phyloP scores from a whole-genome alignment of 83 land plant species.

The Isoetes engelmannii region DNA sequence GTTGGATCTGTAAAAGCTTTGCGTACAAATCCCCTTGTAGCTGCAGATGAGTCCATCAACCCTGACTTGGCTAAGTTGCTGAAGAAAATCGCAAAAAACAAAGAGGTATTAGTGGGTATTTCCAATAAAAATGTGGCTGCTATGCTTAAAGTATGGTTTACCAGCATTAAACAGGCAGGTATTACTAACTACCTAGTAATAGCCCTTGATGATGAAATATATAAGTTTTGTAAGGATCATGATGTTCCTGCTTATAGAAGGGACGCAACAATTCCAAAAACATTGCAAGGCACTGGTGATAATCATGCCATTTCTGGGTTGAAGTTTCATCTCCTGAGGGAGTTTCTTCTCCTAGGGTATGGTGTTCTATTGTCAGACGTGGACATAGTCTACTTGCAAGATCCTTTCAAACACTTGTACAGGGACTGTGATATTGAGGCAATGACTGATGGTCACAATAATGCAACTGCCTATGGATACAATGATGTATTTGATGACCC shows the following conservation, averaged over 20 bases:
- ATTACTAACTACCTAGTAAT: slow-evolving; percentile 76
- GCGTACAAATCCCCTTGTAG: slow-evolving; percentile 67
- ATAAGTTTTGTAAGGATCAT: slow-evolving; percentile 56
- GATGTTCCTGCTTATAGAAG: slow-evolving; percentile 78
- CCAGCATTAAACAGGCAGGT: slow-evolving; percentile 39
- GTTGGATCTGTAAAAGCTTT: slow-evolving; percentile 73
- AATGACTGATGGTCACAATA: slow-evolving; percentile 86
- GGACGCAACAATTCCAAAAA: slow-evolving; percentile 46
- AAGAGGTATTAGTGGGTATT: slow-evolving; percentile 78
- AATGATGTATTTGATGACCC: slow-evolving; percentile 93
- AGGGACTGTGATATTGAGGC: slow-evolving; percentile 93
- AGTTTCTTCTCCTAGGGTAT: slow-evolving; percentile 89
- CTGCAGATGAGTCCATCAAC: slow-evolving; percentile 75
- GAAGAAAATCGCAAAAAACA: slow-evolving; percentile 51
- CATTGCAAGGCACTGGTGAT: slow-evolving; percentile 50
- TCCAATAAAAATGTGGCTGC: slow-evolving; percentile 72
- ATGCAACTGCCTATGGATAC: slow-evolving; percentile 82
- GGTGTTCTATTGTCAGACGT: slow-evolving; percentile 91
- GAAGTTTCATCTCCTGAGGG: slow-evolving; percentile 75
- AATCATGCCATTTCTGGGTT: slow-evolving; percentile 79
- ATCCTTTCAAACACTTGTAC: slow-evolving; percentile 75
- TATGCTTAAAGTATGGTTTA: slow-evolving; percentile 68
- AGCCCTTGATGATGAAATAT: slow-evolving; percentile 69
- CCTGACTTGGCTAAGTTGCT: slow-evolving; percentile 68
- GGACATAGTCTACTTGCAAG: slow-evolving; percentile 86